Base-by-base conservation (phyloP, 257 asterid species). In the Solanum tarapatanum region DNA sequence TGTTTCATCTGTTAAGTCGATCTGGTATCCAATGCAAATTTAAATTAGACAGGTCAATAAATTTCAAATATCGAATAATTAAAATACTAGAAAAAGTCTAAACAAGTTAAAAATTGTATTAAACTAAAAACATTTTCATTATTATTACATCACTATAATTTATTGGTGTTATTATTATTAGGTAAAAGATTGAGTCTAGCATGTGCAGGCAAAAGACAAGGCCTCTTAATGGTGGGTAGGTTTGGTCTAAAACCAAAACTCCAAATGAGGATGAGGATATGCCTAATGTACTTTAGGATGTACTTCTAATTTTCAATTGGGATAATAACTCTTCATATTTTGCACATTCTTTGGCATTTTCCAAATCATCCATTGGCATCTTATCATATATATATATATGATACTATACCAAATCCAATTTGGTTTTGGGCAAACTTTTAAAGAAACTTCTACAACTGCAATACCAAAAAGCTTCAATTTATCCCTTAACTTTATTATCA, bases 251-350 rank as follows among this genome's bases (percentile, higher is more conserved):
- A 8, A 45, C 68, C 35, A 8, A 41, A 79, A 43, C 35, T 66
- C 17, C 33, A 68, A 69, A 70, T 14, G 21, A 68, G 36, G 74
- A 26, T 68, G 41, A 30, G 41, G 17, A 45, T 26, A 80, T 80
- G 41, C 41, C 68, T 80, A 45, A 45, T 80, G 87, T 66, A 24
- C 79, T 84, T 84, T 36, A 84, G 80, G 87, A 39, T 84, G 87
- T 37, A 66, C 87, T 66, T 66, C 12, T 17, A 84, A 84, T 84
- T 84, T 39, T 84, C 30, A 66, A 62, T 36, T 70, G 82, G 19
- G 62, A 84, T 24, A 66, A 60, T 62, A 84, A 84, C 26, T 62
- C 17, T 39, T 84, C 68, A 43, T 48, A 48, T 66, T 39, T 45
- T 62, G 64, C 26, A 66, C 62, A 84, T 39, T 84, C 80, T 84